Evolutionary conservation across 148 eudicot genomes (phyloP), one percentile per base, ranked within the genome.

Genomic region (Fagopyrum homotropicum): DNA sequence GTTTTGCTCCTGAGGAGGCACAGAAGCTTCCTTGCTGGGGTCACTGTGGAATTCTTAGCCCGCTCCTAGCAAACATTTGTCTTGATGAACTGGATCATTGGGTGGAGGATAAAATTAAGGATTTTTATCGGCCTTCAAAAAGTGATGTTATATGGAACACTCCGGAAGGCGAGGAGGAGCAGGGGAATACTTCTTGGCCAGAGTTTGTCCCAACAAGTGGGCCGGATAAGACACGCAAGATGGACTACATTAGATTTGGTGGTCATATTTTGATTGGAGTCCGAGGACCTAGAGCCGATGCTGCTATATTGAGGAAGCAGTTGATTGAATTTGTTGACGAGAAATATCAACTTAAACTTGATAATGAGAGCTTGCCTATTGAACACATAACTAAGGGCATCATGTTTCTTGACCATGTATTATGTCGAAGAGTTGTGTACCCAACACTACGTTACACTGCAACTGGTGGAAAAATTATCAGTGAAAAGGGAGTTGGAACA

Each of bases 121-220:
- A 89, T 45, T 85, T 89, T 51, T 93, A 87, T 71, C 79, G 76
- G 14, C 98, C 98, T 63, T 93, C 98, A 4, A 91, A 86, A 74
- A 93, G 87, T 69, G 98, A 93, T 79, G 98, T 93, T 45, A 87
- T 93, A 78, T 93, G 98, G 98, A 93, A 91, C 80, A 80, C 78
- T 63, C 88, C 98, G 6, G 91, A 91, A 9, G 98, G 97, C 6
- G 98, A 93, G 76, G 84, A 80, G 11, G 98, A 93, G 71, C 98
- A 93, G 69, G 98, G 98, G 52, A 93, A 93, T 77, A 91, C 98
- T 78, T 91, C 97, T 45, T 93, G 98, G 98, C 98, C 98, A 1
- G 98, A 93, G 75, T 93, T 93, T 76, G 98, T 93, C 73, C 98
- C 98, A 30, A 89, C 98, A 5, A 93, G 98, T 76, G 98, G 98